Evolutionary conservation across 805 yeast species (phyloP).

Genomic region (Saccharomyces jurei): DNA sequence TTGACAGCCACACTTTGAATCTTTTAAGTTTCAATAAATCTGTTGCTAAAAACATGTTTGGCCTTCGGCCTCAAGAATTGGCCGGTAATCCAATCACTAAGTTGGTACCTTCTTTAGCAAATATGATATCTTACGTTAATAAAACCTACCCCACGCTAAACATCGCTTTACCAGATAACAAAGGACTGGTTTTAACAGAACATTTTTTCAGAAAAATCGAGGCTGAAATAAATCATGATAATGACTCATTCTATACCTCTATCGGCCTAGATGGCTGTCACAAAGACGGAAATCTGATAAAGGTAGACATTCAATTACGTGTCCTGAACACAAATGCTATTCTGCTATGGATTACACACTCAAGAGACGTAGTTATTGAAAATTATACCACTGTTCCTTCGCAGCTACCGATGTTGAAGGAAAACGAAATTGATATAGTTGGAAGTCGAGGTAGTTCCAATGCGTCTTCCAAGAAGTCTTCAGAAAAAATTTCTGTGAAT

Average conservation of each 20-base stretch:
- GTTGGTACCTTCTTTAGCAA: slow-evolving; percentile 55
- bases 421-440: slow-evolving; percentile 23
- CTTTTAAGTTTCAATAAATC: slow-evolving; percentile 73
- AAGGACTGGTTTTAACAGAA: slow-evolving; percentile 78
- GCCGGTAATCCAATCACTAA: slow-evolving; percentile 42
- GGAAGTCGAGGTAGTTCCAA: slow-evolving; percentile 16
- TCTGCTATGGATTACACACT: slow-evolving; percentile 80
- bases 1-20: slow-evolving; percentile 42
- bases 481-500: slow-evolving; percentile 11
- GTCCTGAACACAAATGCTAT: slow-evolving; percentile 50
- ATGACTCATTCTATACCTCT: slow-evolving; percentile 49
- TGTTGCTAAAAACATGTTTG: slow-evolving; percentile 71
- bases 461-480: slow-evolving; percentile 15
- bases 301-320: slow-evolving; percentile 72
- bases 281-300: slow-evolving; percentile 55
- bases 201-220: slow-evolving; percentile 70
- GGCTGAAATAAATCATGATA: slow-evolving; percentile 34
- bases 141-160: slow-evolving; percentile 32
- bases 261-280: slow-evolving; percentile 62
- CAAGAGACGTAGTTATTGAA: slow-evolving; percentile 36
- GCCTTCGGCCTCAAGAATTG: slow-evolving; percentile 42
- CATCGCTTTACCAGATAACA: slow-evolving; percentile 32
- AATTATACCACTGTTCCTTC: slow-evolving; percentile 30
- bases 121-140: slow-evolving; percentile 25
- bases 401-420: slow-evolving; percentile 30